These are phyloP conservation scores for Nemania sp. DNA, from an alignment of 2,329 filamentous ascomycete genomes.

Conservation along the genomic window DNA sequence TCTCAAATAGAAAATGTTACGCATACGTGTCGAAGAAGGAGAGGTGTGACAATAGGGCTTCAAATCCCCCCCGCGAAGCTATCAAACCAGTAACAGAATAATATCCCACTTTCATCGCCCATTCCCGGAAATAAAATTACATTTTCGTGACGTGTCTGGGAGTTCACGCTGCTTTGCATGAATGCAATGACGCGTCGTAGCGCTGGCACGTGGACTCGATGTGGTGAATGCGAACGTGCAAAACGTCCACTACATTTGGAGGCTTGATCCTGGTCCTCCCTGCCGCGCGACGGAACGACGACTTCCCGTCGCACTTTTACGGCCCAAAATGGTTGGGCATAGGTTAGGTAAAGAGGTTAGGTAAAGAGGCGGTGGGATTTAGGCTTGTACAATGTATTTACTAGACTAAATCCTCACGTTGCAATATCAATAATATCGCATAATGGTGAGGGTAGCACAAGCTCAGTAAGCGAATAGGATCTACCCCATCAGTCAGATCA, in stretches of 20 bases:
- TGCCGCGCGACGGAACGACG: background rate
- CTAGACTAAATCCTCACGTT: too few relatives aligned
- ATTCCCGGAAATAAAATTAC: background rate
- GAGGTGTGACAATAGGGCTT: background rate
- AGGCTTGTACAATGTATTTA: too few relatives aligned
- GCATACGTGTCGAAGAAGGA: background rate
- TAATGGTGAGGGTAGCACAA: background rate
- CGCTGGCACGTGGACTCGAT: background rate
- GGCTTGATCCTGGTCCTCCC: constrained; percentile 1
- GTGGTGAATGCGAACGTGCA: background rate
- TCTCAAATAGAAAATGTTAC: too few relatives aligned
- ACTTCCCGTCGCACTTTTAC: background rate
- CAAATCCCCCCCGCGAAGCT: background rate
- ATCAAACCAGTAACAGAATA: background rate
- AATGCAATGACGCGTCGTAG: background rate
- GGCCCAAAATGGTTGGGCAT: too few relatives aligned
- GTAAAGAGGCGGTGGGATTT: too few relatives aligned
- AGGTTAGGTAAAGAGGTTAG: background rate
- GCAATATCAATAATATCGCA: too few relatives aligned
- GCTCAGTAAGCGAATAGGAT: background rate
- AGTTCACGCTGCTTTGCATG: background rate
- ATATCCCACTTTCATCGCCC: background rate
- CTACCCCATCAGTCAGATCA: background rate
- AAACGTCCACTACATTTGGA: background rate
- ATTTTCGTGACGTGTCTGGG: background rate